These are phyloP conservation scores for Phytopythium litorale DNA, from an alignment of 352 stramenopile genomes.

Conservation along the genomic window DNA sequence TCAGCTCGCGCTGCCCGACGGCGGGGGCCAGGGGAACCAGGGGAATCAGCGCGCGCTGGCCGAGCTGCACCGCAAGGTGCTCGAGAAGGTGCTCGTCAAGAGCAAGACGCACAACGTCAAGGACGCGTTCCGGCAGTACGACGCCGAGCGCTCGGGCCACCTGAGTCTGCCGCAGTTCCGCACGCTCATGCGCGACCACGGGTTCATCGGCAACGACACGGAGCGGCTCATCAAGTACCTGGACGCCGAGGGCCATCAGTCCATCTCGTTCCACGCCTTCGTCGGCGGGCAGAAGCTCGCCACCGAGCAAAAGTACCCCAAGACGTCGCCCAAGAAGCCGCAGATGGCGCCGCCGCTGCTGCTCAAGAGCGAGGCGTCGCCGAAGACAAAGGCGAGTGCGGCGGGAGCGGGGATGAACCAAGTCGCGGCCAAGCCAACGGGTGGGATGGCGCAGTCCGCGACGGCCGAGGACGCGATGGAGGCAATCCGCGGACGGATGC, in stretches of 20 bases:
- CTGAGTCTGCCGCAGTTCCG: conserved; percentile 43
- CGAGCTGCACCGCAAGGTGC: conserved; percentile 51
- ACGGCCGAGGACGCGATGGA: conserved; percentile 42
- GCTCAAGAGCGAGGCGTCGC: conserved; percentile 16
- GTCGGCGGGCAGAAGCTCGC: conserved; percentile 33
- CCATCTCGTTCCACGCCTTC: conserved; percentile 56
- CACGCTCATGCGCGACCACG: conserved; percentile 45
- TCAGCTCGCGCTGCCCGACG: not conserved
- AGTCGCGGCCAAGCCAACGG: not conserved
- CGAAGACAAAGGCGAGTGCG: conserved; percentile 13
- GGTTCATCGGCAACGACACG: conserved; percentile 43
- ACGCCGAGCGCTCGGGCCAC: conserved; percentile 40
- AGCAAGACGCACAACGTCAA: conserved; percentile 57
- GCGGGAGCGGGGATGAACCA: conserved; percentile 4
- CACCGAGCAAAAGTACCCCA: conserved; percentile 38
- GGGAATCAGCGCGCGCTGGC: conserved; percentile 8
- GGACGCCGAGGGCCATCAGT: conserved; percentile 25
- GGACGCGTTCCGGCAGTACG: conserved; percentile 64
- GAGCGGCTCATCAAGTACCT: conserved; percentile 50
- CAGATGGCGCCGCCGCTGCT: conserved; percentile 24
- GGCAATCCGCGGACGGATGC: conserved; percentile 44
- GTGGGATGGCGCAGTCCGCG: not conserved
- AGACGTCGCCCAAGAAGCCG: conserved; percentile 40
- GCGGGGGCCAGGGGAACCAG: not conserved
- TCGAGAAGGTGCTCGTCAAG: conserved; percentile 51